Evolutionary conservation across 768 basidiomycete species (phyloP).

Genomic region (Trametes gibbosa): DNA sequence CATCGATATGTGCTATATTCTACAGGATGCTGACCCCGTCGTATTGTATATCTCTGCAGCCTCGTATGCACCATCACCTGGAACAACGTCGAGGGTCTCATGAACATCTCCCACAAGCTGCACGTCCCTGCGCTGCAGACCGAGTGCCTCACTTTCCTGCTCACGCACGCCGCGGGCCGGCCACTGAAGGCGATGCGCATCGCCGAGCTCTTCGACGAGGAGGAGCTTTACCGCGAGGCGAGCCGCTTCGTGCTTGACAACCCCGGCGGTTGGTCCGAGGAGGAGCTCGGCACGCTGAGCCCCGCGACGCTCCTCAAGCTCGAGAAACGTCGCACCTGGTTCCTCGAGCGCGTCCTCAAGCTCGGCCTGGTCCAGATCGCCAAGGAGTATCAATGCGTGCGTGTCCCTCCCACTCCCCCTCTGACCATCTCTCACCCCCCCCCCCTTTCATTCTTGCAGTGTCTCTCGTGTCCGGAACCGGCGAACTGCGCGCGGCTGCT

Average conservation of each 20-base stretch:
- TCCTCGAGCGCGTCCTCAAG: conserved; percentile 91
- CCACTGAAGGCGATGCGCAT: conserved; percentile 93
- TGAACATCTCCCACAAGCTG: conserved; percentile 89
- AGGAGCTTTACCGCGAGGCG: conserved; percentile 85
- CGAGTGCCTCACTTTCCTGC: conserved; percentile 82
- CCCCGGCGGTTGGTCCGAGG: conserved; percentile 80
- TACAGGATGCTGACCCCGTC: too few relatives aligned
- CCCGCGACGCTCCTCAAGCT: conserved; percentile 84
- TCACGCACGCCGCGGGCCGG: conserved; percentile 88
- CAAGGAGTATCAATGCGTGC: conserved; percentile 94
- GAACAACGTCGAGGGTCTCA: conserved; percentile 90
- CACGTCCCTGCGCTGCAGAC: conserved; percentile 78
- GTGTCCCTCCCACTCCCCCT: conserved; percentile 26
- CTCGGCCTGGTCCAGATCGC: conserved; percentile 81
- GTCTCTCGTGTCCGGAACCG: conserved; percentile 80
- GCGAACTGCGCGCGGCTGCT: conserved; percentile 74
- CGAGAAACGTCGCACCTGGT: conserved; percentile 92
- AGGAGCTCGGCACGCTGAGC: conserved; percentile 78
- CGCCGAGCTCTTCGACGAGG: conserved; percentile 87
- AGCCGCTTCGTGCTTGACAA: conserved; percentile 92
- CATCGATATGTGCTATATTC: too few relatives aligned
- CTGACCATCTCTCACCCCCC: background rate
- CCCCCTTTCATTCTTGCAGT: conserved; percentile 41
- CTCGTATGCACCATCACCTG: conserved; percentile 92
- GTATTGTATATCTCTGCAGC: conserved; percentile 35